Evolutionary conservation across 1,284 basidiomycete genomes (phyloP), one percentile per base, ranked within the genome.

Genomic region (Retiboletus fuscus): DNA sequence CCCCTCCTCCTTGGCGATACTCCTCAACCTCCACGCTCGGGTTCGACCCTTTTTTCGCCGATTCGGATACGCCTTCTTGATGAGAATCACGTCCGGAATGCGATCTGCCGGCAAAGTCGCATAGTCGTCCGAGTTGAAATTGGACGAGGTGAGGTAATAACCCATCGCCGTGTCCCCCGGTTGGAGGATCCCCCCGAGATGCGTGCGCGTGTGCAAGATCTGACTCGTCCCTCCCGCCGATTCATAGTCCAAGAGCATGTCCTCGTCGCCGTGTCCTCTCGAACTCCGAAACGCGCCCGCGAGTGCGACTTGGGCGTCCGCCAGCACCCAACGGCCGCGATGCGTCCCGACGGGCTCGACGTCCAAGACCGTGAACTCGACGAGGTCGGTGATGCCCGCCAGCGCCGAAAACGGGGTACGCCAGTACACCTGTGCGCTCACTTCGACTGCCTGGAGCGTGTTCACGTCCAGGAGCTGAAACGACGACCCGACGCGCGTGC

Each of bases 21-120:
- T 96, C 78, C 94, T 90, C 76, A 99, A 87, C 83, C 93, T 92
- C 97, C 97, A 99, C 76, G 87, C 90, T 66, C 97, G 88, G 22
- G 94, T 84, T 83, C 91, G 93, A 80, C 88, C 91, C 88, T 98
- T 98, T 89, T 98, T 98, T 76, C 97, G 85, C 63, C 96, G 86
- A 84, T 97, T 95, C 63, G 97, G 98, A 84, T 98, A 99, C 69
- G 95, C 91, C 89, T 99, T 99, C 86, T 95, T 95, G 74, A 98
- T 94, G 24, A 99, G 90, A 44, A 99, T 90, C 74, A 99, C 92
- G 79, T 99, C 96, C 0, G 97, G 98, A 73, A 97, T 88, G 62
- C 93, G 90, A 62, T 88, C 87, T n/a, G 86, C 78, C 26, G 93
- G 88, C 30, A 99, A 85, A n/a, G 87, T 82, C 47, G 96, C 92